Evolutionary conservation across 2,329 filamentous ascomycete genomes (phyloP), one percentile per base, ranked within the genome.

Genomic region (Sporothrix protearum): DNA sequence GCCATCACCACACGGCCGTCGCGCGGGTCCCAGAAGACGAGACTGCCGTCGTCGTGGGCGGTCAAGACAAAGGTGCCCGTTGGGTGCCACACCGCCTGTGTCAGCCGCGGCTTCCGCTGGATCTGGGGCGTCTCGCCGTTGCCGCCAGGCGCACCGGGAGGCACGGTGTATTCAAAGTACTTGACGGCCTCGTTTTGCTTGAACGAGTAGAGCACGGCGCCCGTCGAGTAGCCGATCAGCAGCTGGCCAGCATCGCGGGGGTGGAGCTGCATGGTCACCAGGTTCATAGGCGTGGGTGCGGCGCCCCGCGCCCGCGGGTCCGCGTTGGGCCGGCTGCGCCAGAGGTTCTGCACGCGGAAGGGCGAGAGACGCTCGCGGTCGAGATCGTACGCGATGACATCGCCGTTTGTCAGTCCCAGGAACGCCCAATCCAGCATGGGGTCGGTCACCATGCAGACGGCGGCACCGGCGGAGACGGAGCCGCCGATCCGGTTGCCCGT

Each of bases 391-490:
- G 93, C 93, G 73, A 95, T 86, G 12, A 98, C 85, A 72, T 98
- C 94, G 73, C 95, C 94, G 77, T 87, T 92, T 74, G 92, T 89
- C 74, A 94, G 83, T 14, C 94, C 96, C 59, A 98, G 83, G 73
- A 99, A 91, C 49, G 91, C 93, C 89, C 96, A 99, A 80, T 99
- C 96, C 73, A 99, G 85, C 82, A 93, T 92, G 0, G 95, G 93
- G 79, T 99, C 96, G 8, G 92, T 94, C 71, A 91, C 85, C 77
- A 98, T 79, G 42, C 88, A 87, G 16, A 88, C 90, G 25, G 94
- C 92, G 66, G 89, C 86, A 6, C 93, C 94, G 0, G 93, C 92
- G 10, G 93, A 90, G 3, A 92, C 88, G 78, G 94, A 91, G 45
- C 88, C 89, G 33, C 89, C 87, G 51, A 93, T 75, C 71, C 91